Base-by-base conservation (phyloP, 768 basidiomycete species). In the Saitozyma sp. region DNA sequence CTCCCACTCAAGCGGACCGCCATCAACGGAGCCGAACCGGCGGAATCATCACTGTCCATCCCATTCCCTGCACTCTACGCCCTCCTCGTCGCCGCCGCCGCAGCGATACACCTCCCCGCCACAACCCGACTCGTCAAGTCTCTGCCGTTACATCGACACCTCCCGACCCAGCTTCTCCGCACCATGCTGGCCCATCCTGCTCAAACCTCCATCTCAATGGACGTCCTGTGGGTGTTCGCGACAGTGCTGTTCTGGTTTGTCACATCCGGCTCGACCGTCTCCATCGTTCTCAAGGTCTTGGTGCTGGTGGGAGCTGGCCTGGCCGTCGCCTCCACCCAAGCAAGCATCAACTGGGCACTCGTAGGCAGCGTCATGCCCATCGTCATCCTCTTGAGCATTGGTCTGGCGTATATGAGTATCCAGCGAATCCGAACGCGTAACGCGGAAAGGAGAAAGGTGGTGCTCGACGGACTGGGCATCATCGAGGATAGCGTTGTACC, bases 121-220 rank as follows among this genome's bases (percentile, higher is more conserved):
- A 56, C 64, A 66, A 52, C 58, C 54, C 20, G 77, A 80, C 11
- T 66, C 74, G 17, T 63, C 50, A 17, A 69, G 67, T 17, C 73
- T 80, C 14, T 65, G 3, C 55, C 54, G 10, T 29, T 29, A 29
- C 29, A 29, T 29, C 29, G 29, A 29, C 29, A 29, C 29, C 29
- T 29, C 29, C 29, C 29, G 5, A 29, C 29, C 29, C 16, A 17
- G 9, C 29, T n/a, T 45, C 52, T 52, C 29, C 51, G 69, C 6
- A 40, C 67, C 6, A 16, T 64, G 37, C 8, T 46, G 37, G 52
- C 57, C 37, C 53, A 61, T 11, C 86, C 87, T 1, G 87, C 87
- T 6, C 86, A 87, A 72, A 81, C 84, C 1, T 86, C 85, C 10
- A 87, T 88, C 42, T 85, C 86, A 6, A 85, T 85, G 83, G 87